Percentiles rank a stretch among this genome's conserved stretches.
Evolutionary conservation across 176 grass and related monocot species (phyloP).

Genomic region (Microstegium vimineum): DNA sequence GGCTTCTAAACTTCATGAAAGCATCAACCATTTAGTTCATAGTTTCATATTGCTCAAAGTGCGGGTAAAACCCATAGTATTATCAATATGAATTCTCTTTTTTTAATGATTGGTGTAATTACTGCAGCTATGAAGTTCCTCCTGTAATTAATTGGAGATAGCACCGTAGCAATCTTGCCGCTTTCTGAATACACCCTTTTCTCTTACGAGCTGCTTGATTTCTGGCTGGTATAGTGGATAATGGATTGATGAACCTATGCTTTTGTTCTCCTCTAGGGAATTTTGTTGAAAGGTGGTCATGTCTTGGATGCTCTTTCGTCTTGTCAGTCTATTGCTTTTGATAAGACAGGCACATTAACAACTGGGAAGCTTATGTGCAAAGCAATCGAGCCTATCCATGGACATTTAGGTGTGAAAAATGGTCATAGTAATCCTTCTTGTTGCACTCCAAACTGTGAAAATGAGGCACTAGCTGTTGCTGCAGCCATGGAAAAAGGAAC

Average conservation of each 20-base stretch:
- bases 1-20: neutral
- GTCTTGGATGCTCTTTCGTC: slow-evolving; percentile 88
- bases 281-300: slow-evolving; percentile 96
- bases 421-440: slow-evolving; percentile 52
- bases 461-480: slow-evolving; percentile 94
- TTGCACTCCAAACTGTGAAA: slow-evolving; percentile 91
- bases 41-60: neutral
- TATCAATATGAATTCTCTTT: neutral
- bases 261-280: slow-evolving; percentile 62
- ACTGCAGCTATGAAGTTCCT: neutral
- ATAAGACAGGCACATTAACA: slow-evolving; percentile 97
- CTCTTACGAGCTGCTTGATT: slow-evolving; percentile 16
- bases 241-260: neutral
- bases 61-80: neutral
- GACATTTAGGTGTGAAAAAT: slow-evolving; percentile 43
- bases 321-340: slow-evolving; percentile 95
- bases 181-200: neutral
- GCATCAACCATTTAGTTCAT: neutral
- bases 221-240: neutral
- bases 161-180: neutral
- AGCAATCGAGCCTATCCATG: slow-evolving; percentile 97
- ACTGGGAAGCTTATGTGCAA: slow-evolving; percentile 96
- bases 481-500: slow-evolving; percentile 98
- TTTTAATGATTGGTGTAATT: slow-evolving; percentile 6
- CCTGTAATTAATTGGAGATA: neutral